Percentiles rank a stretch among this genome's conserved stretches.
These are phyloP conservation scores for Globisporangium barbulae DNA, from an alignment of 352 stramenopile species.

Conservation along the genomic window DNA sequence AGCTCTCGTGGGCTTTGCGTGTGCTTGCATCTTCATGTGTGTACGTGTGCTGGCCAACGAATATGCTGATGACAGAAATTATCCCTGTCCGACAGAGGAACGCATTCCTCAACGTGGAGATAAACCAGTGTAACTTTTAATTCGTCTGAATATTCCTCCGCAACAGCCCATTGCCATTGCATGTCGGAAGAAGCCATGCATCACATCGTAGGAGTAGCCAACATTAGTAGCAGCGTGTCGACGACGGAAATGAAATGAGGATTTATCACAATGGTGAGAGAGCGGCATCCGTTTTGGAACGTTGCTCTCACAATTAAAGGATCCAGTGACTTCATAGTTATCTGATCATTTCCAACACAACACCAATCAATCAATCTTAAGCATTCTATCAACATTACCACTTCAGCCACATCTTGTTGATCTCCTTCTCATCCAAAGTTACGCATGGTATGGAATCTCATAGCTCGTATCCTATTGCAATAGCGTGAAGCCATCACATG, in stretches of 20 bases:
- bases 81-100: slow-evolving; percentile 88
- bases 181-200: not conserved
- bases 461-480: no score
- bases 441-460: no score
- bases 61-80: slow-evolving; percentile 86
- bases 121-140: slow-evolving; percentile 89
- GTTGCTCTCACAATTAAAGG: slow-evolving; percentile 73
- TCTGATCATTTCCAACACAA: slow-evolving; percentile 53
- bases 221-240: not conserved
- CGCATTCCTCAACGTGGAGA: slow-evolving; percentile 83
- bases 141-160: slow-evolving; percentile 65
- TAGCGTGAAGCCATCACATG: no score
- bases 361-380: not conserved
- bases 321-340: slow-evolving; percentile 89
- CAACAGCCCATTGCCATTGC: slow-evolving; percentile 2
- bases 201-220: not conserved
- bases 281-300: slow-evolving; percentile 67
- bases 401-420: not conserved
- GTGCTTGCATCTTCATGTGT: slow-evolving; percentile 10
- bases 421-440: no score
- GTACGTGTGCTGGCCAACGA: slow-evolving; percentile 6
- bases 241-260: slow-evolving; percentile 62
- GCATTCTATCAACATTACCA: not conserved
- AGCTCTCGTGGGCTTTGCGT: slow-evolving; percentile 1
- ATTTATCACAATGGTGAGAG: slow-evolving; percentile 65